A percentile compares a stretch with the other conserved stretches of the same genome.
Evolutionary conservation across 805 yeast genomes (phyloP).

Genomic region (Jamesozyma spencerorum): DNA sequence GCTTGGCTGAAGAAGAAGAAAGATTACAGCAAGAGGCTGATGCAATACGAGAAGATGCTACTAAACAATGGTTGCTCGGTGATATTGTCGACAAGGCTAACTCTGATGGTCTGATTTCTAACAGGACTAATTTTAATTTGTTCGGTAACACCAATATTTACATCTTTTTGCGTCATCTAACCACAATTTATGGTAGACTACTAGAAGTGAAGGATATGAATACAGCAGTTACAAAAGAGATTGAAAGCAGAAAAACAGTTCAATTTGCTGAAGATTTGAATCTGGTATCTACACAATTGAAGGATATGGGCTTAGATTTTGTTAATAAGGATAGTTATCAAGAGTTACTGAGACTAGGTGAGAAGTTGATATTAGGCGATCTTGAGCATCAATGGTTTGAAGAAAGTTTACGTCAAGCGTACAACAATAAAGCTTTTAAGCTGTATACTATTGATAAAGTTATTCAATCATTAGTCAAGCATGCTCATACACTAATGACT

Average conservation of each 20-base stretch:
- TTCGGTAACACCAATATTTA: slow-evolving; percentile 86
- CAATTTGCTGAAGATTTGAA: slow-evolving; percentile 83
- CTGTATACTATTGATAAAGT: slow-evolving; percentile 90
- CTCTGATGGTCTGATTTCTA: slow-evolving; percentile 22
- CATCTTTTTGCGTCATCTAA: slow-evolving; percentile 78
- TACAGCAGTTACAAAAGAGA: slow-evolving; percentile 61
- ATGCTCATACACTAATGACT: slow-evolving; percentile 72
- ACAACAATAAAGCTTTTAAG: slow-evolving; percentile 86
- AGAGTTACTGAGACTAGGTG: slow-evolving; percentile 70
- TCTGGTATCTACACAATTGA: slow-evolving; percentile 68
- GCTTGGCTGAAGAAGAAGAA: slow-evolving; percentile 24
- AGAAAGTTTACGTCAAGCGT: slow-evolving; percentile 90
- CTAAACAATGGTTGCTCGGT: slow-evolving; percentile 30
- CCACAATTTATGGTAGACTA: slow-evolving; percentile 72
- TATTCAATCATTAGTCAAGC: slow-evolving; percentile 72
- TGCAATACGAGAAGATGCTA: slow-evolving; percentile 22
- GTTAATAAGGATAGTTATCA: slow-evolving; percentile 60
- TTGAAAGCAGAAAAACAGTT: slow-evolving; percentile 51
- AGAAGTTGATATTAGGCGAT: slow-evolving; percentile 75
- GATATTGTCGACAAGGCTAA: slow-evolving; percentile 26
- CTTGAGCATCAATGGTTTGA: slow-evolving; percentile 92
- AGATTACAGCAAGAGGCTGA: slow-evolving; percentile 26
- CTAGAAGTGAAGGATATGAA: slow-evolving; percentile 67
- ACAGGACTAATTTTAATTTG: slow-evolving; percentile 56
- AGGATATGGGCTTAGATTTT: slow-evolving; percentile 70